Percentiles rank a stretch among this genome's conserved stretches.
Evolutionary conservation across 2,329 filamentous ascomycete species (phyloP).

Genomic region (Pezicula radicicola): DNA sequence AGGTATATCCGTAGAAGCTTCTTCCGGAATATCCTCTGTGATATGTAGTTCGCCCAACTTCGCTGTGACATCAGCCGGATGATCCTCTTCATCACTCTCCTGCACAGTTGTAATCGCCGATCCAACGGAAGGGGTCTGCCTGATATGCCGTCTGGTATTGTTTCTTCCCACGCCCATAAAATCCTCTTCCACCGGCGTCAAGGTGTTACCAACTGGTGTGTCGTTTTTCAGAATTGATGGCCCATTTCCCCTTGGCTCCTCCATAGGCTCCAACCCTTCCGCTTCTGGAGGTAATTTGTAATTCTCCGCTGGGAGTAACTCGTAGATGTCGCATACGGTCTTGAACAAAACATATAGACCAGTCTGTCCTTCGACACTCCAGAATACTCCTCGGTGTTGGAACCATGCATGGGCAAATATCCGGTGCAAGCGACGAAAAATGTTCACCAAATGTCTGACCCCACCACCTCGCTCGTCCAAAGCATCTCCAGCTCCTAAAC

Average conservation of each 20-base stretch:
- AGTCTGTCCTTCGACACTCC: conserved; percentile 86
- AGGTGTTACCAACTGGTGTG: conserved; percentile 23
- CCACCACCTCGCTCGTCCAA: conserved; percentile 60
- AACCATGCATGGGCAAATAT: conserved; percentile 99
- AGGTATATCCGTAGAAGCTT: conserved; percentile 18
- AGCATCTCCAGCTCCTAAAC: conserved; percentile 34
- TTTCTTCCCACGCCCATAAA: conserved; percentile 54
- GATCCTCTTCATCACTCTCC: conserved; percentile 77
- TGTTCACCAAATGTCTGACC: conserved; percentile 84
- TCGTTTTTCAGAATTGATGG: conserved; percentile 33
- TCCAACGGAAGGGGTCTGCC: conserved; percentile 76
- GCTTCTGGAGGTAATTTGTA: conserved; percentile 94
- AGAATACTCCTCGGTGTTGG: conserved; percentile 92
- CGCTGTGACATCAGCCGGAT: conserved; percentile 38
- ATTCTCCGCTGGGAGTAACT: conserved; percentile 86
- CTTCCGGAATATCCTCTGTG: conserved; percentile 33
- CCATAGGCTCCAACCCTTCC: conserved; percentile 68
- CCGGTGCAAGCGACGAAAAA: conserved; percentile 89
- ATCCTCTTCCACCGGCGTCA: conserved; percentile 43
- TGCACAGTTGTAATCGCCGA: conserved; percentile 78
- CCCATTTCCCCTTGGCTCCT: conserved; percentile 37
- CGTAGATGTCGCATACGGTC: conserved; percentile 90
- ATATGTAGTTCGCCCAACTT: conserved; percentile 46
- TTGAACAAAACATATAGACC: conserved; percentile 97
- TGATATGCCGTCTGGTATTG: conserved; percentile 77